Base-by-base conservation (phyloP, 2,329 filamentous ascomycete species). In the Beauveria bassiana region DNA sequence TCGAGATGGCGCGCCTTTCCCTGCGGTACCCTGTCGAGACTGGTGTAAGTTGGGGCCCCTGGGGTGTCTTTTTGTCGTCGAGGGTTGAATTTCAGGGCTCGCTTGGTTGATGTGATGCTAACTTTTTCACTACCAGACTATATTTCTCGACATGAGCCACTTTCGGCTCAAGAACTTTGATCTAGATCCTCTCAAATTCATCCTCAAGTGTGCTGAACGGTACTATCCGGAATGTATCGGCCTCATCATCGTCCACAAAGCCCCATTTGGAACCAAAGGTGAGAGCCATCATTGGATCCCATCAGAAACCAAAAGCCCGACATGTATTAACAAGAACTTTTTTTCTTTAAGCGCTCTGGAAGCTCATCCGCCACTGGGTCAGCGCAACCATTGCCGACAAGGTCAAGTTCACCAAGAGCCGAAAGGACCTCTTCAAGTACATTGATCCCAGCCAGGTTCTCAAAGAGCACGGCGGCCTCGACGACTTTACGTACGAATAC, bases 161-260 rank as follows among this genome's bases (percentile, higher is more conserved):
- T 96, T 96, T 72, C 87, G 87, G 24, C 80, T 96, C 75, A 86
- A 90, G 9, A 96, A 96, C 74, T 96, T 96, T 91, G 92, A 96
- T 73, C 96, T 96, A 72, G 83, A 88, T 0, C 92, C 92, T 0
- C 89, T 96, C 60, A 96, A 95, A 70, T 96, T 96, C 76, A 96
- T 96, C 86, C 95, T 96, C 76, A 93, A 95, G 74, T 95, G 90
- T 73, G 96, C 96, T 71, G 92, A 96, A 76, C 91, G 91, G 62
- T 96, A 97, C 73, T 97, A 96, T 68, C 92, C 92, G 1, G 92
- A 96, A 73, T 91, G 86, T 49, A 80, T 96, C 1, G 92, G 91
- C 34, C 82, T 87, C 3, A 89, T 96, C 2, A 81, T 96, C 46
- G 89, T 97, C 42, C 93, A 96, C 79, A 95, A 95, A 73, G 86